A percentile compares a stretch with the other conserved stretches of the same genome.
phyloP scores from a whole-genome alignment of 1,284 basidiomycete genomes.

The Tilletiaria anomala region DNA sequence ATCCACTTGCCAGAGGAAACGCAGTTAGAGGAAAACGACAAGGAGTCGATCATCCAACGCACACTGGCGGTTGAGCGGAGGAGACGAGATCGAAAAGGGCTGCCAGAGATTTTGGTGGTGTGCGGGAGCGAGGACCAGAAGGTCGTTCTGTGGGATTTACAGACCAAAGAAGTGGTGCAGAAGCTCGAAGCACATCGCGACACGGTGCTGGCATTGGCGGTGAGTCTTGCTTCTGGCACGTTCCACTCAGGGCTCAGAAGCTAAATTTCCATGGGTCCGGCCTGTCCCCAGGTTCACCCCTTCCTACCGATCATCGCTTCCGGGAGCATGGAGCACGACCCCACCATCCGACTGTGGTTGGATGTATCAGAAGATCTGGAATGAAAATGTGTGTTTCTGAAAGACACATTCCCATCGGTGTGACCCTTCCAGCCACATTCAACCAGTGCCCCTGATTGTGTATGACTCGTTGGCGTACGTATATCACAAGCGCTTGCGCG shows the following conservation, averaged over 20 bases:
- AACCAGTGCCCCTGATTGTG: too few species aligned
- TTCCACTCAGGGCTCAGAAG: too few species aligned
- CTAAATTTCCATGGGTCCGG: neutral
- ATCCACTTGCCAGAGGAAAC: neutral
- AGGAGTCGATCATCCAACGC: neutral
- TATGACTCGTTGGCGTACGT: too few species aligned
- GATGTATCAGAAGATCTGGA: neutral
- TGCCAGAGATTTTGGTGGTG: conserved; percentile 45
- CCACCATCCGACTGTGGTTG: conserved; percentile 18
- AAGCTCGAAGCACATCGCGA: conserved; percentile 62
- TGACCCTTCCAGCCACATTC: too few species aligned
- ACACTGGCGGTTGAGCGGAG: neutral
- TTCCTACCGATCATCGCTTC: conserved; percentile 18
- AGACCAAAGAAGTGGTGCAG: conserved; percentile 61
- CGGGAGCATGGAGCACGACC: conserved; percentile 19
- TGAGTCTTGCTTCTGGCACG: conserved; percentile 2
- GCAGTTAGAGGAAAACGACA: neutral
- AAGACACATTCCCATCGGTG: too few species aligned
- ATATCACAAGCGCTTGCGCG: too few species aligned
- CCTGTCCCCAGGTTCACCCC: conserved; percentile 13
- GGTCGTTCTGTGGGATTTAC: conserved; percentile 78
- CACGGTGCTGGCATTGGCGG: conserved; percentile 8
- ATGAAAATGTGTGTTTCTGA: too few species aligned
- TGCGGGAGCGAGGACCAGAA: conserved; percentile 81
- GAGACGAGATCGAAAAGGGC: conserved; percentile 7